Base-by-base conservation (phyloP, 495 filamentous ascomycete genomes). In the Saxophila tyrrhenica region DNA sequence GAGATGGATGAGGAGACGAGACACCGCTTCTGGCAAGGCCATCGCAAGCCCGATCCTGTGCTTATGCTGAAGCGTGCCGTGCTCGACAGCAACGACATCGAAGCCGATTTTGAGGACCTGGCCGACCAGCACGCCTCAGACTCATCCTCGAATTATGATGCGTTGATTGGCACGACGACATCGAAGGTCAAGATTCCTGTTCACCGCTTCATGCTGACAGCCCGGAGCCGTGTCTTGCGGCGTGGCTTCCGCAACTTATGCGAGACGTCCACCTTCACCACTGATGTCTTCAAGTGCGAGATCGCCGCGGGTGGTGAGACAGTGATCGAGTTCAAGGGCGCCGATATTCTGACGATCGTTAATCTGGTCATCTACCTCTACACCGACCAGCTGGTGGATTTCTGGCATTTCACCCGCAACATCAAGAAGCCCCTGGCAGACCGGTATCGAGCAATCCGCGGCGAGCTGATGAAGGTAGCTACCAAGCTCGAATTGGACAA, bases 351-450 rank as follows among this genome's bases (percentile, higher is more conserved):
- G 47, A 80, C 86, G 1, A 57, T 95, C 20, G 70, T 94, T 60
- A 90, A 94, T 59, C 59, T 96, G 7, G 77, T 83, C 0, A 75
- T 87, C 32, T 97, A 86, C 63, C 63, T 86, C 8, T 96, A 97
- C 67, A 80, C 81, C 21, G 92, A 97, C 61, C 75, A 68, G 22
- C 71, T 91, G 23, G 72, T 95, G 38, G 89, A 92, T 54, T 81
- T 87, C 16, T 98, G 92, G 92, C 83, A 90, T 47, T 67, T 75
- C 52, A 81, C 80, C 13, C 79, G 78, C 43, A 75, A 77, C 45
- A 75, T 73, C 21, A 76, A 80, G 23, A 73, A 77, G 38, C 29
- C 29, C 13, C 75, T 83, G 67, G 80, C 81, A 9, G 76, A 67
- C 54, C 73, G 84, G 47, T 90, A 84, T 66, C 85, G 87, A 23